phyloP scores from a whole-genome alignment of 179 eudicot species.

The Beta corolliflora region DNA sequence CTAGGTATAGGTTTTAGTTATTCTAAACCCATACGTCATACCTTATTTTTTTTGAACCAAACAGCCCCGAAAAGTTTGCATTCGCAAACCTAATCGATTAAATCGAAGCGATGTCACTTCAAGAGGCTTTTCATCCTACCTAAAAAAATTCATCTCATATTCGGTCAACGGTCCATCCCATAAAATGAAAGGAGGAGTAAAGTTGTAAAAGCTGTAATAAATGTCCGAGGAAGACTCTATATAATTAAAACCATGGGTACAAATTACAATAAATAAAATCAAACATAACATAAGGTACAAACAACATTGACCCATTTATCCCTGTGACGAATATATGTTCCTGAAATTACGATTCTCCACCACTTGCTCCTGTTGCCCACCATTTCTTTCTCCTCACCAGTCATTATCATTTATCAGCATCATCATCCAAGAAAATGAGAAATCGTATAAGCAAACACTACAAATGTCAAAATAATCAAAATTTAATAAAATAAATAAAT shows the following conservation, averaged over 20 bases:
- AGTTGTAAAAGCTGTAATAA: background rate
- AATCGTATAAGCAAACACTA: slow-evolving; percentile 21
- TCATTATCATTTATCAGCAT: slow-evolving; percentile 2
- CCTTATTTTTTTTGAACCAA: too few species aligned
- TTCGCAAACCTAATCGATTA: too few species aligned
- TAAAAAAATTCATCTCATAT: too few species aligned
- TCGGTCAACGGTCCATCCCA: too few species aligned
- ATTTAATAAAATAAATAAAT: background rate
- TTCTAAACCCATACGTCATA: too few species aligned
- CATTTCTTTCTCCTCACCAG: background rate
- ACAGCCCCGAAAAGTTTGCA: too few species aligned
- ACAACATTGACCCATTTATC: background rate
- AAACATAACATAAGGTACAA: slow-evolving; percentile 1
- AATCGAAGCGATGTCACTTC: too few species aligned
- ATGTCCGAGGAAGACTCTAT: slow-evolving; percentile 23
- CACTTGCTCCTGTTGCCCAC: slow-evolving; percentile 1
- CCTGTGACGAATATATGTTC: slow-evolving; percentile 19
- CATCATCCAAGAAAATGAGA: background rate
- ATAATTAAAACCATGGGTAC: background rate
- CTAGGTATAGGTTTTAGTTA: too few species aligned
- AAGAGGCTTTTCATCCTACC: too few species aligned
- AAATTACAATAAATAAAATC: background rate
- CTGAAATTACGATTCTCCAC: slow-evolving; percentile 27
- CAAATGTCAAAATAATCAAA: background rate
- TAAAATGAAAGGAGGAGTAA: too few species aligned